Base-by-base conservation (phyloP, 2,329 filamentous ascomycete species). In the Graphilbum fragrans region DNA sequence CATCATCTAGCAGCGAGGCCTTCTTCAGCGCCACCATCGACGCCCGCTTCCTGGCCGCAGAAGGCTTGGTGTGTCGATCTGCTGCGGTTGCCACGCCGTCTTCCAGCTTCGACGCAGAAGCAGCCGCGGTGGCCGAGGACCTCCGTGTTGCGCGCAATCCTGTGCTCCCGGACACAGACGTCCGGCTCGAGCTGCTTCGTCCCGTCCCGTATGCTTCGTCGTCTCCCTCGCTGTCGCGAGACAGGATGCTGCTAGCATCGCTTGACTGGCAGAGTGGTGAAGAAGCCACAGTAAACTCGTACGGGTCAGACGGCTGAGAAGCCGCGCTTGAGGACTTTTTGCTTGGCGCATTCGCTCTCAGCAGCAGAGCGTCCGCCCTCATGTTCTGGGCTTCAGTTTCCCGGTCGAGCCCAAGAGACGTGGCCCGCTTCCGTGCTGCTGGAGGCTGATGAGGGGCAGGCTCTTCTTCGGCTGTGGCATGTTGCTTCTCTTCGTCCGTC, bases 241-340 rank as follows among this genome's bases (percentile, higher is more conserved):
- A 14, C 18, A 33, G 12, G 17, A 10, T 32, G 16, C 19, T 37
- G 4, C 35, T 37, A 25, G 41, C 17, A 18, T 47, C 47, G 29
- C 58, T 39, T 39, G 44, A 37, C 14, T 22, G 43, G n/a, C 37
- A 21, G 19, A 17, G 21, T 14, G 42, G 47, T 1, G 69, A 67
- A 5, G 71, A 70, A 3, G 66, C 65, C 43, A 59, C 62, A 7
- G 61, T 61, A 47, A 77, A 74, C 42, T 77, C 72, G 47, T 77
- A 77, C 7, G 74, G 60, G 49, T 77, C 73, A 5, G 8, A 10
- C n/a, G 5, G n/a, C 8, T 35, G 8, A 6, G 35, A 16, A 22
- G 7, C 19, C 12, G 16, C 19, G 12, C 23, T 27, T 12, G 23
- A 27, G 7, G 23, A 12, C 19, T 23, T 14, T 22, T 21, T 23